A percentile compares a stretch with the other conserved stretches of the same genome.
Conservation (phyloP, 1,284 basidiomycete genomes). For the Schizophyllum amplum region DNA sequence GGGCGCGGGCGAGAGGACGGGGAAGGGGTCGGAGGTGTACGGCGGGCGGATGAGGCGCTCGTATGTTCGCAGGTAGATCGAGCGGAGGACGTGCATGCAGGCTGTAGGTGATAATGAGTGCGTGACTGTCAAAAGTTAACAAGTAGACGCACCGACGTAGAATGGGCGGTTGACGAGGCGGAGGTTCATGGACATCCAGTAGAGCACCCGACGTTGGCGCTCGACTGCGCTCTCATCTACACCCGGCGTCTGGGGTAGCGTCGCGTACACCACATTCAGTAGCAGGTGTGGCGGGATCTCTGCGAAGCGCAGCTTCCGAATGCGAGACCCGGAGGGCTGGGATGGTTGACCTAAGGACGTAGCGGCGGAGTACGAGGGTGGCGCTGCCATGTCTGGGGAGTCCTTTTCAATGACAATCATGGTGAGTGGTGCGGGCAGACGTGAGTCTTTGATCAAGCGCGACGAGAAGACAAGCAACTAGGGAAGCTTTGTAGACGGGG, state of each 20-base stretch:
- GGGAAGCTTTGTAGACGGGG: no score
- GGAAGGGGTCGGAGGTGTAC: conserved; percentile 72
- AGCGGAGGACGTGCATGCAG: conserved; percentile 72
- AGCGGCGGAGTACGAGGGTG: background rate
- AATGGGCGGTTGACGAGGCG: conserved; percentile 56
- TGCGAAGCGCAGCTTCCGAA: conserved; percentile 19
- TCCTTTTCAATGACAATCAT: background rate
- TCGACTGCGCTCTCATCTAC: conserved; percentile 32
- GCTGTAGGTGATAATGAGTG: conserved; percentile 28
- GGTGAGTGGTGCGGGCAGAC: background rate
- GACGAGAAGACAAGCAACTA: no score
- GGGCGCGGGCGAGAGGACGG: conserved; percentile 20
- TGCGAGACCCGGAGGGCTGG: background rate
- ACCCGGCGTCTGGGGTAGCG: conserved; percentile 39
- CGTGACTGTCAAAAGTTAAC: background rate
- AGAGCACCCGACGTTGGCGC: conserved; percentile 53
- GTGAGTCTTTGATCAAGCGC: no score
- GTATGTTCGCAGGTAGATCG: conserved; percentile 62
- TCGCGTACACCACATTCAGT: conserved; percentile 52
- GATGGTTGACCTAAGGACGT: background rate
- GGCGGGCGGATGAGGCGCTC: conserved; percentile 50
- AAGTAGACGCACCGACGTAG: conserved; percentile 45
- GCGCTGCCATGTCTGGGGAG: background rate
- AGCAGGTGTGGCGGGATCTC: conserved; percentile 49
- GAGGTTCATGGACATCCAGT: conserved; percentile 58